These are phyloP conservation scores for Crithidia mellificae DNA, from an alignment of 208 protist species.

Conservation along the genomic window DNA sequence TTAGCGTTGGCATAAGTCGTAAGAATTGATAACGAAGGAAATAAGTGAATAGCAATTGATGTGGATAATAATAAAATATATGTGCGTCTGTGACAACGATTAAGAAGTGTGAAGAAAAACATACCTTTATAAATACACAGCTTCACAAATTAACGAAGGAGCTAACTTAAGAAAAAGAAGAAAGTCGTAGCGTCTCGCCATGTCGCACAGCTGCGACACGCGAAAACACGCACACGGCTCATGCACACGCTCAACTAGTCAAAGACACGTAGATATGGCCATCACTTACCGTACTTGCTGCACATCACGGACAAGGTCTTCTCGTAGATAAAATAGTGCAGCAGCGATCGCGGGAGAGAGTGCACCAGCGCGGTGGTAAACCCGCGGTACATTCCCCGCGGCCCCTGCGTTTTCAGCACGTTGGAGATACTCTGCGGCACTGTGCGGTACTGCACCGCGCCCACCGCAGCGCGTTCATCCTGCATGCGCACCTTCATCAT, in stretches of 20 bases:
- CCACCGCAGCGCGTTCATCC: constrained; percentile 63
- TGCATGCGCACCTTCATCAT: constrained; percentile 82
- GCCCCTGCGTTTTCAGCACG: constrained; percentile 66
- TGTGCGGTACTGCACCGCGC: constrained; percentile 60
- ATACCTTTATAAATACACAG: neutral
- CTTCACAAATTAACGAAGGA: neutral
- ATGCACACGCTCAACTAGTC: no score
- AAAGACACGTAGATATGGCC: no score
- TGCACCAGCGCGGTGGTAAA: constrained; percentile 67
- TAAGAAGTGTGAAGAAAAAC: neutral
- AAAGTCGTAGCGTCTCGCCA: no score
- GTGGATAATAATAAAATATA: no score
- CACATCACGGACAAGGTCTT: constrained; percentile 55
- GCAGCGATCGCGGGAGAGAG: constrained; percentile 70
- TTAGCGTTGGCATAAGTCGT: constrained; percentile 4
- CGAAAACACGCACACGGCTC: no score
- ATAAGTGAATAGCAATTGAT: no score
- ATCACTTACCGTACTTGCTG: constrained; percentile 2
- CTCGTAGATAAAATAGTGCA: constrained; percentile 84
- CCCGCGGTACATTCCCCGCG: constrained; percentile 71
- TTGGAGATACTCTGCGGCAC: constrained; percentile 50
- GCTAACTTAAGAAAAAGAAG: neutral
- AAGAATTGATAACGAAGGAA: neutral
- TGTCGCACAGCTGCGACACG: no score
- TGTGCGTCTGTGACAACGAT: no score